A percentile compares a stretch with the other conserved stretches of the same genome.
These are phyloP conservation scores for Nemania sp. DNA, from an alignment of 2,329 filamentous ascomycete species.

Conservation along the genomic window DNA sequence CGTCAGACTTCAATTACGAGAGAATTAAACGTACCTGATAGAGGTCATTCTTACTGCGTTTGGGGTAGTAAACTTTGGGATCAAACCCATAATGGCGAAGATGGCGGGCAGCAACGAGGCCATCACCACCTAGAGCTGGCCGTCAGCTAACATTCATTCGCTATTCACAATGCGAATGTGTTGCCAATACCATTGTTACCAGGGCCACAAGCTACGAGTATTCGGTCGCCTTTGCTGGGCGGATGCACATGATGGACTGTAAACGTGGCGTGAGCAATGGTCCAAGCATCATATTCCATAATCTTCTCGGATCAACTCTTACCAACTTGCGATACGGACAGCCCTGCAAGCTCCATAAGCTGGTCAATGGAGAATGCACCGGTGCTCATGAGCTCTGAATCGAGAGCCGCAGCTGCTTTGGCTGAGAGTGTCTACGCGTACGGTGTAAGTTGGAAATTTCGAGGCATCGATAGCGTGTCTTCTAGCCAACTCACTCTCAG, in stretches of 20 bases:
- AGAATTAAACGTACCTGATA: constrained; percentile 65
- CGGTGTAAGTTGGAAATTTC: constrained; percentile 27
- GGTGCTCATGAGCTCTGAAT: constrained; percentile 90
- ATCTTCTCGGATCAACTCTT: constrained; percentile 31
- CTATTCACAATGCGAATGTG: background rate
- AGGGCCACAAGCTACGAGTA: constrained; percentile 91
- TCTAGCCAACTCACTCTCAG: constrained; percentile 30
- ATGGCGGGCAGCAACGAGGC: constrained; percentile 90
- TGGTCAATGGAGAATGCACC: constrained; percentile 92
- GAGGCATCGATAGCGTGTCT: background rate
- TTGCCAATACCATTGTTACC: constrained; percentile 65
- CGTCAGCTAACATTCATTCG: background rate
- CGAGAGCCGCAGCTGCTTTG: constrained; percentile 84
- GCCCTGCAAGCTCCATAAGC: constrained; percentile 92
- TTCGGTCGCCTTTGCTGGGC: constrained; percentile 65
- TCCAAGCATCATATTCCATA: background rate
- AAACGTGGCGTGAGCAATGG: background rate
- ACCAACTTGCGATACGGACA: constrained; percentile 92
- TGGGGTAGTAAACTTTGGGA: constrained; percentile 89
- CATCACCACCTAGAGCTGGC: constrained; percentile 76
- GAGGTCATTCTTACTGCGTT: constrained; percentile 85
- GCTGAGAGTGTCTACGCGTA: constrained; percentile 73
- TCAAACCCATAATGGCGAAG: constrained; percentile 89
- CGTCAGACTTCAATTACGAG: background rate
- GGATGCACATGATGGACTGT: constrained; percentile 85